Base-by-base conservation (phyloP, 2,329 filamentous ascomycete genomes). In the Botrytis hyacinthi region DNA sequence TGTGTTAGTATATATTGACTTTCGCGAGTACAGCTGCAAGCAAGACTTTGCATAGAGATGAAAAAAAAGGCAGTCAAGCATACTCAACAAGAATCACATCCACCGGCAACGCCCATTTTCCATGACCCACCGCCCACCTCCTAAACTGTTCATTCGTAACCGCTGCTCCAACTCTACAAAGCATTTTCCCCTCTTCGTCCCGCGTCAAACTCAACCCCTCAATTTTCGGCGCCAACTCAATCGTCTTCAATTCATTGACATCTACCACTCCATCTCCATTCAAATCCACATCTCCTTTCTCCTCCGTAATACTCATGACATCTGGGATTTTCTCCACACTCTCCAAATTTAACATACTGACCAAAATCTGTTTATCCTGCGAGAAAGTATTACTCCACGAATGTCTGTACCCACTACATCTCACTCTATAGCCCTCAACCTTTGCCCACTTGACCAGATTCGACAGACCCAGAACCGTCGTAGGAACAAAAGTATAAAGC, bases 31-130 rank as follows among this genome's bases (percentile, higher is more conserved):
- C 9, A n/a, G 4, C 6, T n/a, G n/a, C 3, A 12, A 1, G 44
- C 29, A 8, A 66, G 26, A 3, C 26, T 1, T 20, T 3, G 44
- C 4, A 68, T 32, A 6, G 4, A 74, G 46, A 40, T 1, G 14
- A 20, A 4, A 12, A 51, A 4, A 29, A 6, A 48, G 32, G 32
- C 5, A 37, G 0, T 10, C 42, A 48, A 22, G 75, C 78, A 72
- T 74, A 81, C 77, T 86, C 85, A 9, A 85, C 84, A 73, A 86
- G 81, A 74, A 86, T 84, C 35, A 85, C 83, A 76, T 86, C 84
- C 29, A 84, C 78, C 1, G 85, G 84, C 32, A 86, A 76, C 0
- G 83, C 81, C 81, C 83, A 84, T 29, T 82, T 80, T 35, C 83
- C 80, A 67, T 82, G 81, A 3, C 79, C 77, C 65, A 85, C 80